Base-by-base conservation (phyloP, 2,329 filamentous ascomycete genomes). In the Calonectria fujianensis region DNA sequence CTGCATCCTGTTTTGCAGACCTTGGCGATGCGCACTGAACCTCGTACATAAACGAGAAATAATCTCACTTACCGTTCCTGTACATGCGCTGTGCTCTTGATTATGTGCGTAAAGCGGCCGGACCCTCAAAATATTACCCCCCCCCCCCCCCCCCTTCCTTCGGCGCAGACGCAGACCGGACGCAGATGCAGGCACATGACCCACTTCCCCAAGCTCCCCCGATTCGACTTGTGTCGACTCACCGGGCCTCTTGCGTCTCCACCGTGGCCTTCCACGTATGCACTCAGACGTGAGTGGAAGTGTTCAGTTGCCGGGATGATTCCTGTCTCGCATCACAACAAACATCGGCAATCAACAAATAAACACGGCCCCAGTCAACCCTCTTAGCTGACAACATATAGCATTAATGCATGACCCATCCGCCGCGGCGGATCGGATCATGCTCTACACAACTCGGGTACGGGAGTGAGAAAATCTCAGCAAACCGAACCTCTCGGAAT, bases 281-380 rank as follows among this genome's bases (percentile, higher is more conserved):
- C 51, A 65, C 32, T 70, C 45, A 61, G 72, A 75, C 72, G 71
- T 77, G 71, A 80, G 72, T 45, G 54, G 68, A 50, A 72, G 51
- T 57, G 41, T 51, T 69, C 63, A 72, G 74, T 74, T 51, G 59
- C 75, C 57, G 41, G 70, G 71, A 76, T 73, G 63, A 59, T 70
- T 77, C 69, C 32, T 70, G 74, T 72, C 70, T 63, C 72, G 61
- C 39, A 61, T 65, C 45, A 75, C 54, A 70, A 65, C 65, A 73
- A 64, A 69, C 41, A 48, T 37, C 37, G 48, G 14, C 18, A 39
- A 37, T 51, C 59, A 71, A 63, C 67, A 71, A 71, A 72, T 73
- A 73, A 65, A 64, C 54, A 69, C 39, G 31, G 24, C 31, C 45
- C 45, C 32, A 24, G 16, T n/a, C 41, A 39, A 31, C 39, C 18